Conservation (phyloP, 2,329 filamentous ascomycete genomes). For the Aspergillus sp. region DNA sequence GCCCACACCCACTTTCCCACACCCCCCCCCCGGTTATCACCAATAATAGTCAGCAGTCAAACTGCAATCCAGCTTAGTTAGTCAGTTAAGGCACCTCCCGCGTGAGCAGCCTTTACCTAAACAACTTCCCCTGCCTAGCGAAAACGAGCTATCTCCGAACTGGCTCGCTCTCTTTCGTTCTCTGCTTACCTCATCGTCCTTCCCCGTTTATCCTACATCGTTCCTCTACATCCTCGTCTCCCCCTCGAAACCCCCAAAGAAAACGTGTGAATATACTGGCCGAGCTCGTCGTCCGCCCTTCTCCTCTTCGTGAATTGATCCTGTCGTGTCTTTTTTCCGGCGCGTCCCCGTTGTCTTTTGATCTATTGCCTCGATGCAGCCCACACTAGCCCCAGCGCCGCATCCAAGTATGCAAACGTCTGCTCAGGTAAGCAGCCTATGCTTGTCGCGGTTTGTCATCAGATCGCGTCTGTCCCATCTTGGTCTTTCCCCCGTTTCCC, state of each 20-base stretch:
- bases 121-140: constrained; percentile 14
- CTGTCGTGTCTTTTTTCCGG: constrained; percentile 13
- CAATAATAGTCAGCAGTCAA: constrained; percentile 16
- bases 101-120: background rate
- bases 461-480: constrained; percentile 24
- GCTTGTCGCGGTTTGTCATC: constrained; percentile 41
- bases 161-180: constrained; percentile 4
- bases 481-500: constrained; percentile 8
- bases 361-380: constrained; percentile 41
- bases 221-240: constrained; percentile 17
- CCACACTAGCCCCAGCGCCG: constrained; percentile 51
- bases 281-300: constrained; percentile 1
- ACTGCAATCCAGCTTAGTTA: background rate
- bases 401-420: constrained; percentile 51
- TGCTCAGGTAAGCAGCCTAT: constrained; percentile 56
- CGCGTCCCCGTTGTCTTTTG: constrained; percentile 21
- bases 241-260: constrained; percentile 10
- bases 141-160: constrained; percentile 17
- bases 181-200: constrained; percentile 42
- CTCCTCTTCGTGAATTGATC: constrained; percentile 19
- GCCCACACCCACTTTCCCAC: background rate
- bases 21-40: constrained; percentile 8
- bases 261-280: constrained; percentile 11
- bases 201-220: constrained; percentile 22
- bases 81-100: background rate